A percentile compares a stretch with the other conserved stretches of the same genome.
phyloP scores from a whole-genome alignment of 345 rosid species.

The Salix udensis region DNA sequence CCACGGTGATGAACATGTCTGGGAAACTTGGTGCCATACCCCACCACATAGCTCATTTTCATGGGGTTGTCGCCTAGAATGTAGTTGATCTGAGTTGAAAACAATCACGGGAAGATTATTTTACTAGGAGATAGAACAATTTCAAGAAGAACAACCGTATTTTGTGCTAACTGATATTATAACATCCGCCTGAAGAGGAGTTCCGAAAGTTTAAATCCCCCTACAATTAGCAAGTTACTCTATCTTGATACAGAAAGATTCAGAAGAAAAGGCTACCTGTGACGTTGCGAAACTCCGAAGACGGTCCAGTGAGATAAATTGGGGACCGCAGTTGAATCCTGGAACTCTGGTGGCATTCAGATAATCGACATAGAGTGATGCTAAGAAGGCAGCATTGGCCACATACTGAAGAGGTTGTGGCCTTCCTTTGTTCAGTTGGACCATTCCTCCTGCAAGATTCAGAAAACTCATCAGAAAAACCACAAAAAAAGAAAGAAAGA shows the following conservation, averaged over 20 bases:
- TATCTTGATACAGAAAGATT: not conserved
- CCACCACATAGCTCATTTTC: conserved; percentile 86
- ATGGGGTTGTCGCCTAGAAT: conserved; percentile 76
- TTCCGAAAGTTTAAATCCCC: not conserved
- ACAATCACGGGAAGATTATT: not conserved
- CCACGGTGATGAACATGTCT: conserved; percentile 76
- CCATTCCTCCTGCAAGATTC: conserved; percentile 57
- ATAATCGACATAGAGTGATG: conserved; percentile 71
- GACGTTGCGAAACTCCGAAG: conserved; percentile 60
- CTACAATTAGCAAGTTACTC: not conserved
- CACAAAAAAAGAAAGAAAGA: not conserved
- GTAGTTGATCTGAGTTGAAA: conserved; percentile 51
- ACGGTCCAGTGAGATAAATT: conserved; percentile 28
- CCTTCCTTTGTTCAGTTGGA: conserved; percentile 48
- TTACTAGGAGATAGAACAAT: not conserved
- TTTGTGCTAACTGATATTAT: not conserved
- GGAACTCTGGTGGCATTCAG: conserved; percentile 61
- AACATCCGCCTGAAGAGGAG: not conserved
- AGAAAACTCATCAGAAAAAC: not conserved
- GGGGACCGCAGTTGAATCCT: conserved; percentile 61
- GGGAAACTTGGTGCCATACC: conserved; percentile 66
- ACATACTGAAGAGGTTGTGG: conserved; percentile 62
- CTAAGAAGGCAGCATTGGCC: conserved; percentile 70
- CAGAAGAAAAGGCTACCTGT: conserved; percentile 37
- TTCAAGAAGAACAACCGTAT: not conserved